Percentiles rank a stretch among this genome's conserved stretches.
These are phyloP conservation scores for Pseudogymnoascus sp. DNA, from an alignment of 2,329 filamentous ascomycete genomes.

Conservation along the genomic window DNA sequence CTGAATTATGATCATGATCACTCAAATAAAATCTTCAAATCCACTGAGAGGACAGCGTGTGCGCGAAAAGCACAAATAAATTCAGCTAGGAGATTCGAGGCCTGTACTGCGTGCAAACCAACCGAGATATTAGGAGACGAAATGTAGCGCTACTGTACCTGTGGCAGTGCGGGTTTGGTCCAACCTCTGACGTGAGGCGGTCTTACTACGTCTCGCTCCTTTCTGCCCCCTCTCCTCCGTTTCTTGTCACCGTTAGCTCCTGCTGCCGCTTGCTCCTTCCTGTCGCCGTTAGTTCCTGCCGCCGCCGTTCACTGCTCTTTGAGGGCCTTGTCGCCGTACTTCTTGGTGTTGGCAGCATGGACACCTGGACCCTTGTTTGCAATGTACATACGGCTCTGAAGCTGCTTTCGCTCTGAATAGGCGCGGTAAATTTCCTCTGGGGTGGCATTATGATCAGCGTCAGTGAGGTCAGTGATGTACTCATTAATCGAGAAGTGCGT, in stretches of 20 bases:
- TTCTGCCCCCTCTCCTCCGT: not conserved
- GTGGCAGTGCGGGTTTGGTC: not conserved
- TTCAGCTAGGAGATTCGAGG: not conserved
- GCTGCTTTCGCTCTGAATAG: no score
- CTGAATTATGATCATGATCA: not conserved
- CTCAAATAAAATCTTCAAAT: not conserved
- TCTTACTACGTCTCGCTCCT: not conserved
- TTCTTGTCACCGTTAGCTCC: not conserved
- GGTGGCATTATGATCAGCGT: no score
- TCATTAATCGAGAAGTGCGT: no score
- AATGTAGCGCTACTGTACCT: not conserved
- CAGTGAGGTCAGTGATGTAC: no score
- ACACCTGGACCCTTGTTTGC: no score
- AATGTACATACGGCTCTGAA: no score
- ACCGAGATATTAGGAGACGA: not conserved
- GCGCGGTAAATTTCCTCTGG: no score
- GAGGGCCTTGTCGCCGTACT: no score
- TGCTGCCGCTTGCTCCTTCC: not conserved
- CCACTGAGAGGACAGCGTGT: not conserved
- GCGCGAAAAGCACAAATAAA: not conserved
- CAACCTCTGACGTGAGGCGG: not conserved
- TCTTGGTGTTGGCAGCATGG: no score
- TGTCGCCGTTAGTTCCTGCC: not conserved
- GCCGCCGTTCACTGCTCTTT: no score
- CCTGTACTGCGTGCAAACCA: not conserved